A percentile compares a stretch with the other conserved stretches of the same genome.
Conservation (phyloP, 352 stramenopile genomes). For the Phytophthora tubulina region DNA sequence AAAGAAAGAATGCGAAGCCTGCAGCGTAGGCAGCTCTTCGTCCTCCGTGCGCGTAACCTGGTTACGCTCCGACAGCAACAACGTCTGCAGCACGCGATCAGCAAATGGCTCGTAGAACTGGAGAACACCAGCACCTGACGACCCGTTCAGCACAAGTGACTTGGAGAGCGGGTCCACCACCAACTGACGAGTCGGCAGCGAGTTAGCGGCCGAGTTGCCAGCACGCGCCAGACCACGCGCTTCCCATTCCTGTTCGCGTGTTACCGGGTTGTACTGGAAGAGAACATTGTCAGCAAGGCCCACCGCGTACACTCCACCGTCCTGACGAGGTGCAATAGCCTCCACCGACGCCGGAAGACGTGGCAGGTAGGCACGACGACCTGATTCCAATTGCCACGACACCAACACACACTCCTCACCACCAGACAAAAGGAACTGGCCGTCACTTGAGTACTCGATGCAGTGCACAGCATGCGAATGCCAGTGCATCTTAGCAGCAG, state of each 20-base stretch:
- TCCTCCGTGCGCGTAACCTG: constrained; percentile 84
- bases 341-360: constrained; percentile 73
- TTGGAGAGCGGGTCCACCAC: constrained; percentile 71
- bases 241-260: constrained; percentile 81
- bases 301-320: constrained; percentile 73
- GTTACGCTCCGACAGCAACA: constrained; percentile 84
- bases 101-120: constrained; percentile 89
- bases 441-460: constrained; percentile 78
- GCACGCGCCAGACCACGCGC: constrained; percentile 68
- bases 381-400: constrained; percentile 86
- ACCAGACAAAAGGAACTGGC: constrained; percentile 81
- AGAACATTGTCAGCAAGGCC: constrained; percentile 71
- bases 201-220: constrained; percentile 47
- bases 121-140: constrained; percentile 66
- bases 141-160: constrained; percentile 71
- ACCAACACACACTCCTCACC: constrained; percentile 91
- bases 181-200: constrained; percentile 64
- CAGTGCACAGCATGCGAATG: constrained; percentile 84
- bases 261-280: constrained; percentile 88
- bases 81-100: constrained; percentile 75
- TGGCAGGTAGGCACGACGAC: constrained; percentile 78
- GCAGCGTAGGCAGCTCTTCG: constrained; percentile 61
- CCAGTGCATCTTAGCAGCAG: constrained; percentile 83
- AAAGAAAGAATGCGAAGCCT: constrained; percentile 66
- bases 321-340: constrained; percentile 60